Evolutionary conservation across 2,329 filamentous ascomycete genomes (phyloP), one percentile per base, ranked within the genome.

Genomic region (Botrytis pseudocinerea): DNA sequence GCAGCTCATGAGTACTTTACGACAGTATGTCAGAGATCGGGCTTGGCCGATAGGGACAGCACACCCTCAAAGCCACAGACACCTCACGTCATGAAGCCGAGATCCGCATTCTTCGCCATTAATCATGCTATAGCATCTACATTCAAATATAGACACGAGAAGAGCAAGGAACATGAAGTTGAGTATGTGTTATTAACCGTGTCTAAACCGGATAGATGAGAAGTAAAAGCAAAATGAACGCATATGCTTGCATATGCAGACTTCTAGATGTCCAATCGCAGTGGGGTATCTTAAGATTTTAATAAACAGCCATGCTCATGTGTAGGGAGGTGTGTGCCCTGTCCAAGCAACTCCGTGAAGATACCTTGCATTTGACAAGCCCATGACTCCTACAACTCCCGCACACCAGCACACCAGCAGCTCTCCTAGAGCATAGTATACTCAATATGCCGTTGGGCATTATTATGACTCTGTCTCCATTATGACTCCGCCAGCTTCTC

Each of bases 401-500:
- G 35, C 38, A 16, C 48, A 38, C 28, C 35, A 57, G 35, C 38
- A 16, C 48, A 38, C 28, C 35, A 57, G 51, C 32, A 54, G 65
- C 25, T 28, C 54, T 42, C 65, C 65, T 32, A 40, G 38, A 54
- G 46, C 35, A 54, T 54, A n/a, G n/a, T 57, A 22, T 57, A 32
- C 48, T 68, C 48, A n/a, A 68, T 32, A 32, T 68, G 48, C 48
- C 65, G 22, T 57, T 40, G 40, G 44, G 48, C 35, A 42, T 38
- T 32, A 68, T 46, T 32, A 44, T 35, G 22, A 51, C 46, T 51
- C 3, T 72, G 20, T 32, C 25, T 32, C 25, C 46, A 51, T 72
- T 25, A 73, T 40, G 44, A 42, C n/a, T 69, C 64, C 40, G n/a
- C 76, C 51, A 80, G 61, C 72, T 92, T 87, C 73, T 90, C 87